A percentile compares a stretch with the other conserved stretches of the same genome.
These are phyloP conservation scores for Artemisia tridentata DNA, from an alignment of 129 eudicot genomes.

Conservation along the genomic window DNA sequence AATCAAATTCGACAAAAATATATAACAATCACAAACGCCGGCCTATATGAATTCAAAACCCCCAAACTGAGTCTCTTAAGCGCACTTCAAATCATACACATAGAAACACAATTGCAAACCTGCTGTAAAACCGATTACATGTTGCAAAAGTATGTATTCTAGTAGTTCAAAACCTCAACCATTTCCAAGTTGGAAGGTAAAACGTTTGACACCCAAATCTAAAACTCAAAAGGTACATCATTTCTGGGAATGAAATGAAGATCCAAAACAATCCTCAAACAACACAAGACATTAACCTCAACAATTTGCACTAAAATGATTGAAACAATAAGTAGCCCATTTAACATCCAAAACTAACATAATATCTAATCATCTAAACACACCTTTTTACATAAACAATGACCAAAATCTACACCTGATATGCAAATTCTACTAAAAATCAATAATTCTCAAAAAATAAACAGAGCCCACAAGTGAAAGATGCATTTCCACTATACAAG, in stretches of 20 bases:
- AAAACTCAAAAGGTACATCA: not conserved
- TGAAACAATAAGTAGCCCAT: too few species aligned
- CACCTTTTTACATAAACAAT: conserved; percentile 2
- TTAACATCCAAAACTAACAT: too few species aligned
- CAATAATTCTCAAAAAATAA: not conserved
- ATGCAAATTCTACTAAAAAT: not conserved
- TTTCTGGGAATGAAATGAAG: not conserved
- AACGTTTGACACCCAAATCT: not conserved
- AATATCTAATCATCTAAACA: too few species aligned
- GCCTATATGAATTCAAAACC: not conserved
- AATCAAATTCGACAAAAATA: not conserved
- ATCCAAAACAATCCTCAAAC: not conserved
- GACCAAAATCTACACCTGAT: not conserved
- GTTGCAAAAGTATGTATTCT: not conserved
- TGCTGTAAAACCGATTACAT: not conserved
- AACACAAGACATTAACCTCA: not conserved
- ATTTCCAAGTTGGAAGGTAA: not conserved
- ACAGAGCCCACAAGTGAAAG: conserved; percentile 1
- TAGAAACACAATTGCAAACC: not conserved
- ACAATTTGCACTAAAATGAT: too few species aligned
- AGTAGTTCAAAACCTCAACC: not conserved
- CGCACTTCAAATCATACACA: not conserved
- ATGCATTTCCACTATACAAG: conserved; percentile 14
- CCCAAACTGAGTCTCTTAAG: conserved; percentile 5
- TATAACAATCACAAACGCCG: not conserved